Percentiles rank a stretch among this genome's conserved stretches.
Evolutionary conservation across 345 rosid genomes (phyloP).

Genomic region (Lumnitzera racemosa): DNA sequence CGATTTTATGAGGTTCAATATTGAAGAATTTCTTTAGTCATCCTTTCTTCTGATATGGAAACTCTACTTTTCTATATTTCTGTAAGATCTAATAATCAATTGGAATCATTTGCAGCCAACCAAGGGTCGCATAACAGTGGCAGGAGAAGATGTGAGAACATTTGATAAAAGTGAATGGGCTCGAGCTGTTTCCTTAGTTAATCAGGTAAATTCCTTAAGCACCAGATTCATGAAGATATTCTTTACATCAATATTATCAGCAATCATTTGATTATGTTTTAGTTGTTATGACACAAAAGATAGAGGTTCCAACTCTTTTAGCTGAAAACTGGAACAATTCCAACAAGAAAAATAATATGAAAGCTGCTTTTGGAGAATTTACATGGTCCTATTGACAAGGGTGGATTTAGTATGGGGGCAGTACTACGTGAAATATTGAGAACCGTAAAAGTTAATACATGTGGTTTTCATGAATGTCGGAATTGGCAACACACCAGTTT

Average conservation of each 20-base stretch:
- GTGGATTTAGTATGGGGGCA: too few relatives aligned
- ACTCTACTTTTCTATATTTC: slow-evolving; percentile 1
- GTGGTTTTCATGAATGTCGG: too few relatives aligned
- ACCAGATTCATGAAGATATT: background rate
- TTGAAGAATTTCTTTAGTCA: background rate
- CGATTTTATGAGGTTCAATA: slow-evolving; percentile 80
- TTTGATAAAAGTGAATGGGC: slow-evolving; percentile 97
- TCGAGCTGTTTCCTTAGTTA: slow-evolving; percentile 76
- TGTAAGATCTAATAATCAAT: slow-evolving; percentile 13
- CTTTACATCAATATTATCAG: background rate
- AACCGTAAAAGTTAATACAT: too few relatives aligned
- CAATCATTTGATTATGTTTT: too few relatives aligned
- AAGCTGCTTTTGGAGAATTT: too few relatives aligned
- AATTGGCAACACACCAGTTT: too few relatives aligned
- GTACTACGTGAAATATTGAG: too few relatives aligned
- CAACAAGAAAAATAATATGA: too few relatives aligned
- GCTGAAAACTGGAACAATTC: too few relatives aligned
- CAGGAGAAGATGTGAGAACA: slow-evolving; percentile 82
- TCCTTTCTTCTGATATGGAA: background rate
- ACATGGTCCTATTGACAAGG: too few relatives aligned
- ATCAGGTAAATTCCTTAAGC: slow-evolving; percentile 49
- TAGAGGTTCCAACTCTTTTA: too few relatives aligned
- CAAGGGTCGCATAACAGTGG: slow-evolving; percentile 74
- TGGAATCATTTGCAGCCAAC: slow-evolving; percentile 56
- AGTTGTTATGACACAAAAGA: too few relatives aligned